Evolutionary conservation across 129 eudicot species (phyloP).

Genomic region (Smallanthus sonchifolius): DNA sequence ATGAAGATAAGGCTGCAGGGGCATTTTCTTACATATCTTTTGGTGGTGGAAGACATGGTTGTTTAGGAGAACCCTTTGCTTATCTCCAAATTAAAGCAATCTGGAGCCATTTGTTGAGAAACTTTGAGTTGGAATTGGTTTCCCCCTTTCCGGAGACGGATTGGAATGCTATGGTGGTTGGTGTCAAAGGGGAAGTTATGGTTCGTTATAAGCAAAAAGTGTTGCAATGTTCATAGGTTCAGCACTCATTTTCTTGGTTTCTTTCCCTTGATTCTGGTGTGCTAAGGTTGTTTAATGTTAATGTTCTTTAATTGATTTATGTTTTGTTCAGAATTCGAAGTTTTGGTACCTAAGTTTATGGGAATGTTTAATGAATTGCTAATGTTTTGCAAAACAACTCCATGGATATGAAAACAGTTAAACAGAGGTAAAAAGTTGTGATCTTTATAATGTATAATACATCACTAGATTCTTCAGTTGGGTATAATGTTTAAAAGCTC

Average conservation of each 20-base stretch:
- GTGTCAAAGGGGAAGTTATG: conserved; percentile 91
- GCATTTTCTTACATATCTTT: conserved; percentile 85
- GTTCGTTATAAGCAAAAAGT: conserved; percentile 69
- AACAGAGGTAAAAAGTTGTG: conserved; percentile 6
- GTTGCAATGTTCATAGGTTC: conserved; percentile 12
- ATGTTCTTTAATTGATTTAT: conserved; percentile 9
- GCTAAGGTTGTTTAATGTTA: conserved; percentile 4
- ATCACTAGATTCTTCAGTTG: conserved; percentile 32
- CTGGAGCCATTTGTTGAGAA: conserved; percentile 91
- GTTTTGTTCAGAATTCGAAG: conserved; percentile 11
- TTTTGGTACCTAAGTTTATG: conserved; percentile 11
- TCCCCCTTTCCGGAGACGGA: conserved; percentile 94
- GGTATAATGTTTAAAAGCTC: conserved; percentile 87
- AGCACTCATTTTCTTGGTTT: conserved; percentile 1
- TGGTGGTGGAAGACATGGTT: conserved; percentile 97
- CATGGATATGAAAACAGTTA: not conserved
- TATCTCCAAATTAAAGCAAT: conserved; percentile 88
- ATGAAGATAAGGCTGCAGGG: conserved; percentile 87
- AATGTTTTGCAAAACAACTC: conserved; percentile 3
- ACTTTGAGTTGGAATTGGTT: conserved; percentile 71
- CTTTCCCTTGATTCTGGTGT: conserved; percentile 22
- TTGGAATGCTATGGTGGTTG: conserved; percentile 98
- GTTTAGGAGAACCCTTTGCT: conserved; percentile 94
- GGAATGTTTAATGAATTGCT: conserved; percentile 2
- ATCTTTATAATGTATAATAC: not conserved